Evolutionary conservation across 345 rosid species (phyloP), one percentile per base, ranked within the genome.

Genomic region (Barbarea vulgaris): DNA sequence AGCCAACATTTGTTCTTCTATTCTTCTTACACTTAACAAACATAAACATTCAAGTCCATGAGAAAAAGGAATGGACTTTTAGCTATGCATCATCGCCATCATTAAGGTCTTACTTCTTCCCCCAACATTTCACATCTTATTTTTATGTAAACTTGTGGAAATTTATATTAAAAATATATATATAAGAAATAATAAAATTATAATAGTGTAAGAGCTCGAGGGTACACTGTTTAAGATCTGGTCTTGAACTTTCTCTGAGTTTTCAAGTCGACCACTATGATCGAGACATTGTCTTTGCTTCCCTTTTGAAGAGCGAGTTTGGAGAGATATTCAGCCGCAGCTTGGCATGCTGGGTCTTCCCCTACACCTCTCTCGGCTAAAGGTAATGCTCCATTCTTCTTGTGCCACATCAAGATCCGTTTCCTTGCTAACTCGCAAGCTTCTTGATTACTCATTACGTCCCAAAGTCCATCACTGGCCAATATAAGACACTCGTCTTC

Each of bases 401-500:
- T 91, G 84, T 91, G 91, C 97, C 97, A 91, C 9, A 81, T 72
- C 15, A 89, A 84, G 64, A 91, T 91, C 77, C 91, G 83, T 54
- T 67, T 88, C 61, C 93, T 83, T 12, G 99, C 99, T 44, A 89
- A 74, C 27, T 92, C 98, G 33, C 97, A 92, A 58, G 85, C 99
- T 71, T 95, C 99, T 79, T 95, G 97, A 62, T 95, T 92, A 14
- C 94, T 77, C 89, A 95, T 86, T 66, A 95, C 98, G 70, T 95
- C 99, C 99, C 99, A 95, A 44, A 92, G 79, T 13, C 98, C 98
- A 72, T 94, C 99, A 18, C 99, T 95, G 6, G 98, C 99, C 54
- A 92, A 78, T 74, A 92, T 78, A 41, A 95, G 91, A 81, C 93
- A 89, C 73, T 89, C 94, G 30, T 95, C 99, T 69, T 92, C 99